Evolutionary conservation across 2,329 filamentous ascomycete species (phyloP).

Genomic region (Simplicillium sp.): DNA sequence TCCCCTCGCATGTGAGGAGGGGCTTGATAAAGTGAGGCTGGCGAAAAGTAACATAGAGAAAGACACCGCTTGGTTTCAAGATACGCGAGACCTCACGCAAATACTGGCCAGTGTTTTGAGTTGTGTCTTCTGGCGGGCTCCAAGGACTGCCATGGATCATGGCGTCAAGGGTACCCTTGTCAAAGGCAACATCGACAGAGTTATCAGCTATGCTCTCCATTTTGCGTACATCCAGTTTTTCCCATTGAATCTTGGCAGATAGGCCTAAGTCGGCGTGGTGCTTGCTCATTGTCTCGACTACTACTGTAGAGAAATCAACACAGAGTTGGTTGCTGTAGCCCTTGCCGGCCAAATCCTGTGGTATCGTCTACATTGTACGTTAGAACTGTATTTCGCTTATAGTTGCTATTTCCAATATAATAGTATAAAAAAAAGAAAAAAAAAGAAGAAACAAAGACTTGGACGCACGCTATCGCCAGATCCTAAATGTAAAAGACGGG

Average conservation of each 20-base stretch:
- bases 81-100: slow-evolving; percentile 39
- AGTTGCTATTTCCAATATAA: too few species aligned
- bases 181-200: slow-evolving; percentile 45
- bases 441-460: too few species aligned
- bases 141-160: slow-evolving; percentile 46
- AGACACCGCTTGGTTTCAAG: slow-evolving; percentile 35
- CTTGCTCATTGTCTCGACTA: slow-evolving; percentile 41
- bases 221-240: slow-evolving; percentile 38
- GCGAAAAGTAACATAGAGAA: slow-evolving; percentile 43
- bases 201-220: slow-evolving; percentile 29
- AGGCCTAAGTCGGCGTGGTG: slow-evolving; percentile 26
- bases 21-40: slow-evolving; percentile 45
- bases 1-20: slow-evolving; percentile 28
- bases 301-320: slow-evolving; percentile 45
- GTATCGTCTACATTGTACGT: too few species aligned
- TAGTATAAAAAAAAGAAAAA: too few species aligned
- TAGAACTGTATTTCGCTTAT: too few species aligned
- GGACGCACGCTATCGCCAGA: slow-evolving; percentile 46
- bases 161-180: slow-evolving; percentile 46
- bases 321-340: slow-evolving; percentile 45
- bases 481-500: slow-evolving; percentile 44
- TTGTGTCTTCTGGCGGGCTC: slow-evolving; percentile 39
- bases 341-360: slow-evolving; percentile 31
- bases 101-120: slow-evolving; percentile 36
- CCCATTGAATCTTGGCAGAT: slow-evolving; percentile 39